These are phyloP conservation scores for Triadica sebifera DNA, from an alignment of 345 rosid species.

Conservation along the genomic window DNA sequence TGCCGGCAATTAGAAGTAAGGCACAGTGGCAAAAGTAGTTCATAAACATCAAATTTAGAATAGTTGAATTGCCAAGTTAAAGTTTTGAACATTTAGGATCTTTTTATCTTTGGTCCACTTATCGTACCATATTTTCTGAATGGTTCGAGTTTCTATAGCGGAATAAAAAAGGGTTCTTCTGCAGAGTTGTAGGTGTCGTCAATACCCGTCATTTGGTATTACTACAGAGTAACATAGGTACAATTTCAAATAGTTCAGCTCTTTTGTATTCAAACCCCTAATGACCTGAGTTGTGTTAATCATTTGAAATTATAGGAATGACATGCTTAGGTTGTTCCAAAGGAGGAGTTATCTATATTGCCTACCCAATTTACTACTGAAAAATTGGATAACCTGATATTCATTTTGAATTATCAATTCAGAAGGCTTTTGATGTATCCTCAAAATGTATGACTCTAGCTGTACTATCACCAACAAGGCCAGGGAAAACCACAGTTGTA, in stretches of 20 bases:
- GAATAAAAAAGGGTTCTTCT: neutral
- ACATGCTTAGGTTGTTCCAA: neutral
- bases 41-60: neutral
- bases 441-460: neutral
- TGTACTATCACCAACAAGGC: neutral
- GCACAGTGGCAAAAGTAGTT: constrained; percentile 15
- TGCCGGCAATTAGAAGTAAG: constrained; percentile 90
- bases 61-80: too few species aligned
- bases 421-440: too few species aligned
- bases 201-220: neutral
- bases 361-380: neutral
- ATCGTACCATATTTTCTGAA: too few species aligned
- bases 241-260: neutral
- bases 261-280: neutral
- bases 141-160: neutral
- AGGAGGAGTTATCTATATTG: neutral
- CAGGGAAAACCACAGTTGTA: neutral
- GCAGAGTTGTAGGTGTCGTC: neutral
- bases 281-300: neutral
- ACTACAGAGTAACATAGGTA: neutral
- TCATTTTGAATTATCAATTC: too few species aligned
- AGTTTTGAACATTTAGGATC: too few species aligned
- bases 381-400: neutral
- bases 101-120: too few species aligned
- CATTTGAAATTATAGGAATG: neutral